Evolutionary conservation across 2,329 filamentous ascomycete genomes (phyloP).

Genomic region (Hymenoscyphus fraxineus): DNA sequence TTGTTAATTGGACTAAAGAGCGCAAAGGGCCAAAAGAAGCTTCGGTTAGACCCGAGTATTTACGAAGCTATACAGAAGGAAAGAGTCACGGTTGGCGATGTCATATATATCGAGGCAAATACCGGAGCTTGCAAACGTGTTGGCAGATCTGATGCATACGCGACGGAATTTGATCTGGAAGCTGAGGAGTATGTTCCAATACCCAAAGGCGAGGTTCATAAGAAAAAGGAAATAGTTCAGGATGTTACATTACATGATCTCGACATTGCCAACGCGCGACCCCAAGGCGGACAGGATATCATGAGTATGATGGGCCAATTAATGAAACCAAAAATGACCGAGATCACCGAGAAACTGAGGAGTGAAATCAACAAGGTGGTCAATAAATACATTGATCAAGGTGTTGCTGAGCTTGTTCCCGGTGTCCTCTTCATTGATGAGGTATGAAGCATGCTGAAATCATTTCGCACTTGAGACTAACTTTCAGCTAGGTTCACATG

Average conservation of each 20-base stretch:
- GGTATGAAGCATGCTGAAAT: slow-evolving; percentile 48
- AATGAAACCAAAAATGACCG: slow-evolving; percentile 99
- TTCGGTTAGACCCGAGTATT: slow-evolving; percentile 93
- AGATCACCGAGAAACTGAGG: slow-evolving; percentile 96
- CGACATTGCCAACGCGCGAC: slow-evolving; percentile 90
- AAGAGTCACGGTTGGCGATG: slow-evolving; percentile 90
- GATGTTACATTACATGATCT: slow-evolving; percentile 96
- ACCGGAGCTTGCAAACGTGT: slow-evolving; percentile 97
- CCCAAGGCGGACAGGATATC: slow-evolving; percentile 96
- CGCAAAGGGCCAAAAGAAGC: slow-evolving; percentile 94
- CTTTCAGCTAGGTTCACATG: slow-evolving; percentile 77
- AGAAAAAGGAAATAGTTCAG: slow-evolving; percentile 99
- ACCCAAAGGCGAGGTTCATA: slow-evolving; percentile 97
- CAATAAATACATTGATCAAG: slow-evolving; percentile 97
- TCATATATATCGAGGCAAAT: slow-evolving; percentile 99
- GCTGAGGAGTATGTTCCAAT: slow-evolving; percentile 99
- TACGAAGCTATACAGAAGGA: slow-evolving; percentile 99
- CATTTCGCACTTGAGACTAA: neutral
- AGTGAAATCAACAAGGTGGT: slow-evolving; percentile 99
- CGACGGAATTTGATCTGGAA: slow-evolving; percentile 97
- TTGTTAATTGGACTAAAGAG: slow-evolving; percentile 93
- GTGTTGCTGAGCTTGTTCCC: slow-evolving; percentile 94
- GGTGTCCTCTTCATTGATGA: slow-evolving; percentile 98
- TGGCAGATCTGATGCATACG: slow-evolving; percentile 91
- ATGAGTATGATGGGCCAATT: slow-evolving; percentile 99